Conservation (phyloP, 805 yeast genomes). For the Cyberlindnera veronae region DNA sequence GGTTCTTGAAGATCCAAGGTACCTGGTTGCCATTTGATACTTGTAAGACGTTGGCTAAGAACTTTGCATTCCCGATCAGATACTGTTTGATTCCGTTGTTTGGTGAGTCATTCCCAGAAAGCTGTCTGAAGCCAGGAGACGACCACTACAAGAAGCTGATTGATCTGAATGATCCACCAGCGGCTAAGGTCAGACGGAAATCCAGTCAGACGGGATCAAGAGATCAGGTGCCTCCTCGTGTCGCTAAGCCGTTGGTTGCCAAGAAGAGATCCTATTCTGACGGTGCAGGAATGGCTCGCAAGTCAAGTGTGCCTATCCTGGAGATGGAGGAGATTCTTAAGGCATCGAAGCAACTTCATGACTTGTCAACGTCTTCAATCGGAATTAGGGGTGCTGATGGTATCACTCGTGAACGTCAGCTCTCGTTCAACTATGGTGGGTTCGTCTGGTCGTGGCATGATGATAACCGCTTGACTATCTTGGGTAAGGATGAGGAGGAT, state of each 20-base stretch:
- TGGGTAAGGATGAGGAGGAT: constrained; percentile 22
- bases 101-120: constrained; percentile 55
- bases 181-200: constrained; percentile 9
- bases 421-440: constrained; percentile 28
- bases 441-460: constrained; percentile 27
- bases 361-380: constrained; percentile 15
- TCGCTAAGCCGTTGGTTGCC: constrained; percentile 6
- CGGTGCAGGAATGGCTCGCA: constrained; percentile 5
- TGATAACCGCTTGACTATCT: constrained; percentile 19
- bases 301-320: constrained; percentile 11
- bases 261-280: constrained; percentile 25
- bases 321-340: constrained; percentile 28
- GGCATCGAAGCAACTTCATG: constrained; percentile 29
- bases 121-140: constrained; percentile 29
- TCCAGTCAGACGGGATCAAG: background rate
- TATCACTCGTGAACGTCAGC: constrained; percentile 3
- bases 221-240: constrained; percentile 1
- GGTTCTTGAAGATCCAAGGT: constrained; percentile 88
- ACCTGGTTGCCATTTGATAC: constrained; percentile 82
- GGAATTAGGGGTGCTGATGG: constrained; percentile 4
- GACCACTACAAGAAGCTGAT: constrained; percentile 24
- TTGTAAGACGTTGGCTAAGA: constrained; percentile 62
- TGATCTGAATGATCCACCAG: constrained; percentile 16
- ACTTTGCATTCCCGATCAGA: constrained; percentile 76
- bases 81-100: constrained; percentile 75